Conservation (phyloP, 208 protist genomes). For the Angomonas deanei region DNA sequence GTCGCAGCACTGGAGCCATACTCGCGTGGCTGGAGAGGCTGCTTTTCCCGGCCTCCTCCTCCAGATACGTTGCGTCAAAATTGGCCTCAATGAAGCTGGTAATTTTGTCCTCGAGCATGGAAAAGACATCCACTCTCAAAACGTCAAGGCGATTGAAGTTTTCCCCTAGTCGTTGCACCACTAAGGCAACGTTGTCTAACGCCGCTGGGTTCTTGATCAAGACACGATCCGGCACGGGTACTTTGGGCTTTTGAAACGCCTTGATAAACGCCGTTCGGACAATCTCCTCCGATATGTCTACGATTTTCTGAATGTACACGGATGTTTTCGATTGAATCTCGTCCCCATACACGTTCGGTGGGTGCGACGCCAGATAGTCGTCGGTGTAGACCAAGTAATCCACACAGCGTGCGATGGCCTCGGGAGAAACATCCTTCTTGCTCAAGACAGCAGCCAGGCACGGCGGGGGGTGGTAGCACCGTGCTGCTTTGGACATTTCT, state of each 20-base stretch:
- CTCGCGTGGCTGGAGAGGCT: slow-evolving; percentile 10
- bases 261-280: slow-evolving; percentile 65
- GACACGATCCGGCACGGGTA: neutral
- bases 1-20: slow-evolving; percentile 36
- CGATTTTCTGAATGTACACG: slow-evolving; percentile 46
- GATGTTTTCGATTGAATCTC: slow-evolving; percentile 42
- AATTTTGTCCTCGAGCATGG: slow-evolving; percentile 45
- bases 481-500: slow-evolving; percentile 75
- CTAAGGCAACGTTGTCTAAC: slow-evolving; percentile 44
- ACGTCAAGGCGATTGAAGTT: slow-evolving; percentile 75
- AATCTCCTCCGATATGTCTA: slow-evolving; percentile 56
- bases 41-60: slow-evolving; percentile 51
- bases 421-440: slow-evolving; percentile 47
- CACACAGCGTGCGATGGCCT: slow-evolving; percentile 58
- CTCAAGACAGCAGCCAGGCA: slow-evolving; percentile 55
- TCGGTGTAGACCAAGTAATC: slow-evolving; percentile 87
- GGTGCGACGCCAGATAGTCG: slow-evolving; percentile 70
- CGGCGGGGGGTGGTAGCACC: slow-evolving; percentile 79
- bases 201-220: slow-evolving; percentile 62
- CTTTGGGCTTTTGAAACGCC: slow-evolving; percentile 34
- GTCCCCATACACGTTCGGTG: slow-evolving; percentile 47
- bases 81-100: slow-evolving; percentile 28
- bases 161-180: slow-evolving; percentile 73
- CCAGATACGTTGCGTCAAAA: slow-evolving; percentile 47
- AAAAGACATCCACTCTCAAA: slow-evolving; percentile 47